phyloP scores from a whole-genome alignment of 1,284 basidiomycete species.

The Ceratorhiza oryzae-sativae region DNA sequence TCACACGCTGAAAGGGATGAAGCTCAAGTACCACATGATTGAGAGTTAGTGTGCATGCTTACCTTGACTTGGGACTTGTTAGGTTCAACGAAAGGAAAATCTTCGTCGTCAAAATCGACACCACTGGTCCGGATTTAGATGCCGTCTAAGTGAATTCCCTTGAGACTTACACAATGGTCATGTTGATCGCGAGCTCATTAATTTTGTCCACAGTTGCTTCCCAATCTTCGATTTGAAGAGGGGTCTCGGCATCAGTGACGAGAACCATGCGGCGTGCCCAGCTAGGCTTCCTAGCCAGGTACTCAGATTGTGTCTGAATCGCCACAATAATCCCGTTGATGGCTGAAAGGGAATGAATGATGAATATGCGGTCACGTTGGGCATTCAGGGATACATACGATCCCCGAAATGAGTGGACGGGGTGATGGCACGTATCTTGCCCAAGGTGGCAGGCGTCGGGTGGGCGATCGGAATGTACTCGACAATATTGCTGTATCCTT shows the following conservation, averaged over 20 bases:
- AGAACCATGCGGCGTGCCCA: slow-evolving; percentile 85
- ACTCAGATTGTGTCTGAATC: slow-evolving; percentile 73
- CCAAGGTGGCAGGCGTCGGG: slow-evolving; percentile 77
- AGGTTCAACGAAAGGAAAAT: slow-evolving; percentile 67
- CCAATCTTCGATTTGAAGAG: slow-evolving; percentile 75
- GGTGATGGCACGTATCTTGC: slow-evolving; percentile 71
- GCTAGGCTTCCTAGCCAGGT: slow-evolving; percentile 68
- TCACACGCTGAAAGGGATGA: slow-evolving; percentile 61
- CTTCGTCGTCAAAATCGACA: slow-evolving; percentile 84
- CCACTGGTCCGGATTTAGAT: slow-evolving; percentile 60
- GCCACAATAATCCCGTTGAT: slow-evolving; percentile 88
- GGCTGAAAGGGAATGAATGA: slow-evolving; percentile 57
- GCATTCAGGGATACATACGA: slow-evolving; percentile 58
- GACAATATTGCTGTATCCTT: slow-evolving; percentile 73
- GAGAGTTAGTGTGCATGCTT: slow-evolving; percentile 21
- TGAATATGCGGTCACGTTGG: slow-evolving; percentile 47
- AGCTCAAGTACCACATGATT: slow-evolving; percentile 39
- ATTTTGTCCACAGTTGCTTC: slow-evolving; percentile 75
- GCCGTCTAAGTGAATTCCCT: neutral
- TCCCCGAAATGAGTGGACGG: slow-evolving; percentile 66
- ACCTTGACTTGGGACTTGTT: slow-evolving; percentile 77
- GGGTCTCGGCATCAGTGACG: slow-evolving; percentile 80
- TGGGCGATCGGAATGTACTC: slow-evolving; percentile 81
- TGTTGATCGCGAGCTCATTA: slow-evolving; percentile 61
- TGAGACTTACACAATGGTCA: slow-evolving; percentile 70